A percentile compares a stretch with the other conserved stretches of the same genome.
Evolutionary conservation across 2,329 filamentous ascomycete genomes (phyloP).

Genomic region (Alternaria angustiovoidea): DNA sequence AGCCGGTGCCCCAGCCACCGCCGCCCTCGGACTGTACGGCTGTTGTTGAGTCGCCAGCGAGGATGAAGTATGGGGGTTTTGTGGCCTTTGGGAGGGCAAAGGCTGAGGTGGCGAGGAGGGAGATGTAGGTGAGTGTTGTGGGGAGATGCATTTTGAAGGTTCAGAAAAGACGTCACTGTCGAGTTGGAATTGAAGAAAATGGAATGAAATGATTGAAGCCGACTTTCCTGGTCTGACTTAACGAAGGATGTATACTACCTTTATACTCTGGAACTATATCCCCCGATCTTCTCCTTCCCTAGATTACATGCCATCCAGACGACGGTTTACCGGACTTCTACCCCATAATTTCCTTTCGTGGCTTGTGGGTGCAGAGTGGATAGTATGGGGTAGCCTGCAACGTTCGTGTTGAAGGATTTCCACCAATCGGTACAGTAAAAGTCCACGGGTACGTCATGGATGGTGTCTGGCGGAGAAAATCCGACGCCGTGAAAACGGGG

Average conservation of each 20-base stretch:
- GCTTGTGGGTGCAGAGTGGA: background rate
- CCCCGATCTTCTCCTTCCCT: background rate
- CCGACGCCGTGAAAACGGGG: background rate
- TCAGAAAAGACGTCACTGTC: no score
- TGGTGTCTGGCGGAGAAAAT: background rate
- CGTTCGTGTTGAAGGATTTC: conserved; percentile 5
- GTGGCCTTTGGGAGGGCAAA: conserved; percentile 5
- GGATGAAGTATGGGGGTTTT: conserved; percentile 39
- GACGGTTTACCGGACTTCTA: background rate
- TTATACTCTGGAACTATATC: background rate
- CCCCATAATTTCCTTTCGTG: background rate
- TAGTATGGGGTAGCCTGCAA: background rate
- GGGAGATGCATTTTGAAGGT: conserved; percentile 7
- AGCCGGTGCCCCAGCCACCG: conserved; percentile 65
- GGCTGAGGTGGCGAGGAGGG: conserved; percentile 2
- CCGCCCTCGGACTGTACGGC: conserved; percentile 35
- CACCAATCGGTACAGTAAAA: conserved; percentile 16
- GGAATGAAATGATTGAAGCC: background rate
- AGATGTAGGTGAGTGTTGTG: conserved; percentile 1
- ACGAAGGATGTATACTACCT: background rate
- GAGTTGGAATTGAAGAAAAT: no score
- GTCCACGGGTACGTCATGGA: background rate
- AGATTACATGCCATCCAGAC: background rate
- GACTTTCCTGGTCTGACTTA: background rate
- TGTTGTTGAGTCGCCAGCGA: conserved; percentile 50